A percentile compares a stretch with the other conserved stretches of the same genome.
Conservation (phyloP, 2,329 filamentous ascomycete genomes). For the Ilyonectria robusta region DNA sequence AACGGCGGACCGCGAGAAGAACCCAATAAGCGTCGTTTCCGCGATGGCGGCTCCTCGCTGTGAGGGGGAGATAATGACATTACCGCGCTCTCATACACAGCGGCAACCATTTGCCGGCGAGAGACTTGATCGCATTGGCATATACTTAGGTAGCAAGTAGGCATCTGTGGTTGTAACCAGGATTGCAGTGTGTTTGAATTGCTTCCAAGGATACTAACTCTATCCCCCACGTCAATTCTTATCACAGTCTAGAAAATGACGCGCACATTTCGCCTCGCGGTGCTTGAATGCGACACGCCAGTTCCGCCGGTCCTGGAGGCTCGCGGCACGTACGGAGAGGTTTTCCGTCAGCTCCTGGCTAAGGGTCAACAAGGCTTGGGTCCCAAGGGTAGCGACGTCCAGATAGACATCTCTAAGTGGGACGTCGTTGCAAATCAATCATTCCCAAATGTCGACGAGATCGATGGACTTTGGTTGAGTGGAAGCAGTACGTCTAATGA, state of each 20-base stretch:
- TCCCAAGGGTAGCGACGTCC: slow-evolving; percentile 33
- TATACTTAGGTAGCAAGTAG: slow-evolving; percentile 13
- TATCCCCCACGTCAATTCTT: not conserved
- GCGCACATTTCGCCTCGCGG: slow-evolving; percentile 44
- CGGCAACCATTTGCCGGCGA: not conserved
- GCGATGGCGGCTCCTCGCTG: slow-evolving; percentile 31
- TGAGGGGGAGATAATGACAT: slow-evolving; percentile 12
- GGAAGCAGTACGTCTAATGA: slow-evolving; percentile 50
- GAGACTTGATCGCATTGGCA: slow-evolving; percentile 3
- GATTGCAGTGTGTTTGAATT: not conserved
- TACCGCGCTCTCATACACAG: not conserved
- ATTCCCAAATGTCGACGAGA: slow-evolving; percentile 46
- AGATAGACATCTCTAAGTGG: slow-evolving; percentile 48
- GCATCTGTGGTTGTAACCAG: slow-evolving; percentile 7
- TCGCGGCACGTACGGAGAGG: slow-evolving; percentile 50
- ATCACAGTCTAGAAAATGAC: slow-evolving; percentile 33
- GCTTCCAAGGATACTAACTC: slow-evolving; percentile 6
- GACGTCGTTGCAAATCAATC: slow-evolving; percentile 48
- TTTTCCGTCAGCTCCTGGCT: slow-evolving; percentile 49
- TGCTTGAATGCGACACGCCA: slow-evolving; percentile 53
- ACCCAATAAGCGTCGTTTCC: slow-evolving; percentile 43
- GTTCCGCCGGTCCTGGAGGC: slow-evolving; percentile 44
- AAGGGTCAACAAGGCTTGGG: slow-evolving; percentile 45
- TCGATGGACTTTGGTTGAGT: slow-evolving; percentile 51
- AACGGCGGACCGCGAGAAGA: slow-evolving; percentile 43